Base-by-base conservation (phyloP, 2,329 filamentous ascomycete species). In the Zasmidium citrigriseum region DNA sequence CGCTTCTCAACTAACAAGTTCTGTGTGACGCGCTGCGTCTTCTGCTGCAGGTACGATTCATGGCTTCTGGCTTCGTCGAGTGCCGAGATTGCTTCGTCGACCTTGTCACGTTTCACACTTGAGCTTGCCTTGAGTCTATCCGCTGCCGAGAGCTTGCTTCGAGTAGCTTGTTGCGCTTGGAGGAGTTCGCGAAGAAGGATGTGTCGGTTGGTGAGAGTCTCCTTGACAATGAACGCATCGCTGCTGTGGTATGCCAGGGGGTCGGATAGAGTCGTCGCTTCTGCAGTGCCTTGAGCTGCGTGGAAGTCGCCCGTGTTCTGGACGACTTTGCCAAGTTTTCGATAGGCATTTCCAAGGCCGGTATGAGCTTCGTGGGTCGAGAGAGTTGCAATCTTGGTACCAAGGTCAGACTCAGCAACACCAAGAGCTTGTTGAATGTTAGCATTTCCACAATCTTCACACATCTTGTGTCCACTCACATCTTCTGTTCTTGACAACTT, bases 151-250 rank as follows among this genome's bases (percentile, higher is more conserved):
- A 95, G 85, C 74, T 92, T 95, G 75, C 86, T 90, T 62, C 90
- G 87, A 1, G 93, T 92, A 21, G 82, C 82, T 72, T 96, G 90
- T 73, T 98, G 93, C 0, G 95, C 93, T 75, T 97, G 91, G 23
- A 96, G 78, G 59, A 98, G 87, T 71, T 99, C 95, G 59, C 95
- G 91, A 46, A 96, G 89, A 20, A 99, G 84, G 62, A 99, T 96
- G 77, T 99, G 95, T 12, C 95, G 90, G 78, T 99, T 99, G 3
- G 95, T 99, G 63, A 99, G 83, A 11, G 93, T 96, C 73, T 99
- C 95, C 76, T 99, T 99, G 66, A 98, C 95, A 68, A 98, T 96
- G 72, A 97, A 96, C 46, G 95, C 91, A 75, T 99, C 95, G 57
- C 91, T 88, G 46, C 92, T 96, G 77, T 98, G 92, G 72, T 98